Evolutionary conservation across 805 yeast species (phyloP).

Genomic region (Kuraishia piskuri): DNA sequence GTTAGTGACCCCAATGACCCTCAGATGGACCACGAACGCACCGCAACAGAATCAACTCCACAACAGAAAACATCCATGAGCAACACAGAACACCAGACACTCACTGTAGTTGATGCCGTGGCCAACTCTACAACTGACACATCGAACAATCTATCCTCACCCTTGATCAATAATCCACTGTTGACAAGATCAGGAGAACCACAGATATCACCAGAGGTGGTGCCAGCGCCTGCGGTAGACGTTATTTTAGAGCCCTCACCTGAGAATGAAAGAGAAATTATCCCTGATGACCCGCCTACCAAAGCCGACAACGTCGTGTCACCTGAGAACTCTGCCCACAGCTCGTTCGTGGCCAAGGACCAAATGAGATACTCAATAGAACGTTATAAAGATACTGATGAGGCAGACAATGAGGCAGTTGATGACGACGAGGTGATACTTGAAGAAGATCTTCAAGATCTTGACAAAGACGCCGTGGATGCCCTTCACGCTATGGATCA

Average conservation of each 20-base stretch:
- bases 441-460: not conserved
- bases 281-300: too few species aligned
- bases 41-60: not conserved
- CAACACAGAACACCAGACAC: not conserved
- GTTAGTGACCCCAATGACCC: not conserved
- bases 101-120: conserved; percentile 10
- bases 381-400: not conserved
- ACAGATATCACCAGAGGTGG: too few species aligned
- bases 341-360: too few species aligned
- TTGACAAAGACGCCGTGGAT: not conserved
- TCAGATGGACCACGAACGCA: not conserved
- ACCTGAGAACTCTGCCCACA: too few species aligned
- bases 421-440: not conserved
- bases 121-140: conserved; percentile 9
- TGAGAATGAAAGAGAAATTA: too few species aligned
- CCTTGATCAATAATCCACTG: not conserved
- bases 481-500: too few species aligned
- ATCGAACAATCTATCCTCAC: not conserved
- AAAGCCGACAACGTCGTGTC: too few species aligned
- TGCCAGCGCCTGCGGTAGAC: too few species aligned
- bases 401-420: not conserved
- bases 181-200: not conserved
- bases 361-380: too few species aligned
- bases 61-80: not conserved
- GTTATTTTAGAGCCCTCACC: too few species aligned